Base-by-base conservation (phyloP, 306 rosid genomes). In the Arachis stenosperma region DNA sequence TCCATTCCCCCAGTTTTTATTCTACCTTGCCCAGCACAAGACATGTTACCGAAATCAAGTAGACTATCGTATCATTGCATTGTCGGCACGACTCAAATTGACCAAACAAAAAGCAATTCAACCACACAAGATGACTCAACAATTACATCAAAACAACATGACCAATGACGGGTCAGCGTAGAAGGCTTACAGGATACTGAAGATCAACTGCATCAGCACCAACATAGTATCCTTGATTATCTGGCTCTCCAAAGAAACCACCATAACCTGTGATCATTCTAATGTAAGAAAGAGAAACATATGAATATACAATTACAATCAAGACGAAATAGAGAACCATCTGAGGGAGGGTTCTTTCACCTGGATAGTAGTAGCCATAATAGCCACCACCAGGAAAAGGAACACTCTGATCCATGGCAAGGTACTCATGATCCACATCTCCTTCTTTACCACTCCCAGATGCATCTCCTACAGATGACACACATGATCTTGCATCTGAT, bases 321-420 rank as follows among this genome's bases (percentile, higher is more conserved):
- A 14, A 50, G 69, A 22, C 3, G 73, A 65, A 43, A 10, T 3
- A 14, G 51, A 17, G 75, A 78, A 65, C 54, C 69, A 46, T 58
- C 52, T 5, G 55, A 47, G 53, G 52, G 68, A 64, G 44, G 42
- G 9, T 54, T 75, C 51, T 55, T 33, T 69, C 74, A 91, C 97
- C 97, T 85, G 94, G 92, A 85, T 84, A 86, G 55, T 82, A 84
- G 82, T 87, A 91, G 36, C 92, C 89, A 62, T 90, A 86, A 83
- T 76, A 82, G 53, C 87, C 79, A 29, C 85, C 70, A 52, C 81
- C 73, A 61, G 86, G 30, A 71, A 78, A 74, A 33, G 78, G 42
- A 58, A 70, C 73, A 73, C 77, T 82, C 55, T 81, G 84, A 78
- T 84, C 90, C 43, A 67, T 39, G 54, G 63, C 47, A 5, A 75